phyloP scores from a whole-genome alignment of 129 eudicot species.

The Arctium minus region DNA sequence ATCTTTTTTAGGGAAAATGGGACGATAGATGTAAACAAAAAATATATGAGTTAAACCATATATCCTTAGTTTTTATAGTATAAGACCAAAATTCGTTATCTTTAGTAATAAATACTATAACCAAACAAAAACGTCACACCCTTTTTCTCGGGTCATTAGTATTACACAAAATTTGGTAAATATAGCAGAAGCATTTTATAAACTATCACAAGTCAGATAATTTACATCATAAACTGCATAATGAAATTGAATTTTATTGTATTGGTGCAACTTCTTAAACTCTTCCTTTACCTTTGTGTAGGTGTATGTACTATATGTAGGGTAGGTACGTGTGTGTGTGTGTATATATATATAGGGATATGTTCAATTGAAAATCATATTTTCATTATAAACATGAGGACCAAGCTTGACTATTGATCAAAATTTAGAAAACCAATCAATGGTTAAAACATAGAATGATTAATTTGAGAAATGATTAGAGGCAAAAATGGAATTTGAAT shows the following conservation, averaged over 20 bases:
- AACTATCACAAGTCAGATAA: not conserved
- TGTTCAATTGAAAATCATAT: too few relatives aligned
- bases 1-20: not conserved
- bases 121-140: not conserved
- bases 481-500: too few relatives aligned
- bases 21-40: not conserved
- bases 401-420: too few relatives aligned
- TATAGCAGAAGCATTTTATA: not conserved
- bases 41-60: not conserved
- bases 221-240: not conserved
- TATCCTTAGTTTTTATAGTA: not conserved
- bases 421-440: too few relatives aligned
- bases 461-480: too few relatives aligned
- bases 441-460: too few relatives aligned
- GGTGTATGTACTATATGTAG: too few relatives aligned
- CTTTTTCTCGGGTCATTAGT: not conserved
- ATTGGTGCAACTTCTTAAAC: not conserved
- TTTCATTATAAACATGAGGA: too few relatives aligned
- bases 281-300: too few relatives aligned
- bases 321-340: too few relatives aligned
- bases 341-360: too few relatives aligned
- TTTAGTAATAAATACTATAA: not conserved
- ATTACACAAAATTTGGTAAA: not conserved
- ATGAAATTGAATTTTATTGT: too few relatives aligned
- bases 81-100: not conserved